Percentiles rank a stretch among this genome's conserved stretches.
These are phyloP conservation scores for Protea cynaroides DNA, from an alignment of 164 flowering plant genomes.

Conservation along the genomic window DNA sequence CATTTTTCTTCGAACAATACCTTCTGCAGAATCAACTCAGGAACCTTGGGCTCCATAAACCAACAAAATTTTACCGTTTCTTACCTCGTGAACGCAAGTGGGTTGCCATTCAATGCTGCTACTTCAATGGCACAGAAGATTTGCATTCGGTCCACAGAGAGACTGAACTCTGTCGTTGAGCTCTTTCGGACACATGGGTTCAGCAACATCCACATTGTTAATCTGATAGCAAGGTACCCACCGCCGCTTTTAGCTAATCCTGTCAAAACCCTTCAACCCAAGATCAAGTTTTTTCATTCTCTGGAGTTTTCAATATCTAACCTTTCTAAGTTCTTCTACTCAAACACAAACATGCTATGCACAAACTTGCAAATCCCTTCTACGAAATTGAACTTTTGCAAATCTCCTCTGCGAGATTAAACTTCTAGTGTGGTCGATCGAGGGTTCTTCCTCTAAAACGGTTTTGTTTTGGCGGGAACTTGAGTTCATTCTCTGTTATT, in stretches of 20 bases:
- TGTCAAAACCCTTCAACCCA: conserved; percentile 13
- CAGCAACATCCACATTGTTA: conserved; percentile 4
- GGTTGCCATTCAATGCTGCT: conserved; percentile 22
- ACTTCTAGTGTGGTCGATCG: too few species aligned
- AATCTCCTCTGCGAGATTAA: too few species aligned
- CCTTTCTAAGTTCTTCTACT: not conserved
- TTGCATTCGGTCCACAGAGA: conserved; percentile 5
- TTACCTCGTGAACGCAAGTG: conserved; percentile 20
- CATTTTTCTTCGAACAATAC: too few species aligned
- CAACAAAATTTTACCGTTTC: too few species aligned
- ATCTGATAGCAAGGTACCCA: not conserved
- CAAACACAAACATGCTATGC: not conserved
- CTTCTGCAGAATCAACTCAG: too few species aligned
- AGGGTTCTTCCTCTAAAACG: too few species aligned
- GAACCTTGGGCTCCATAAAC: too few species aligned
- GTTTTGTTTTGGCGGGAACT: too few species aligned
- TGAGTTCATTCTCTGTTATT: too few species aligned
- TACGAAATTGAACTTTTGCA: too few species aligned
- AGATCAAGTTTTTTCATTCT: conserved; percentile 9
- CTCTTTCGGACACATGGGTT: conserved; percentile 5
- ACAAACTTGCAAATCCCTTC: conserved; percentile 11
- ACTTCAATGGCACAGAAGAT: conserved; percentile 4
- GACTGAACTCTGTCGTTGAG: too few species aligned
- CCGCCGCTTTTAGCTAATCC: not conserved
- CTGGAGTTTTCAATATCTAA: conserved; percentile 5